Evolutionary conservation across 805 yeast genomes (phyloP), one percentile per base, ranked within the genome.

Genomic region (Kockiozyma suomiensis): DNA sequence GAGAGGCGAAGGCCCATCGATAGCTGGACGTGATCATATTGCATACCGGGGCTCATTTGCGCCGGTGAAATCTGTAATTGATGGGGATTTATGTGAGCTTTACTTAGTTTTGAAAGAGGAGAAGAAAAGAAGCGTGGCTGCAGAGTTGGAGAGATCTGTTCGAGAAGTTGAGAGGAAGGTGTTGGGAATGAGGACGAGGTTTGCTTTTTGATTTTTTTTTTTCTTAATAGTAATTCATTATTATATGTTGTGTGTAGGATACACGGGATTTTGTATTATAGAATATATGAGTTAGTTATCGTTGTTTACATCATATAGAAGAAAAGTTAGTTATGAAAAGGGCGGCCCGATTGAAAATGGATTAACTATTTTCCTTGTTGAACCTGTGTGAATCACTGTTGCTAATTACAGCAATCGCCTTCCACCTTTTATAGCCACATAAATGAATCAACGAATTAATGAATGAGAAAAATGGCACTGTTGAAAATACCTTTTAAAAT

Each of bases 51-150:
- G 97, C 54, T 87, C 86, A 69, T 90, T 90, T 71, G 84, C 83
- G n/a, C 97, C 97, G 0, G 82, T 80, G 1, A 86, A 85, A 64
- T 81, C 83, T 51, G 85, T 88, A 1, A 79, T 94, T 42, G 97
- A 94, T 74, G 99, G 99, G 8, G 98, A 94, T 70, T 76, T 89
- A 15, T 77, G 93, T 50, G 97, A 90, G 68, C 71, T 73, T 43
- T 88, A 77, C 68, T 73, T 69, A 50, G 68, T 35, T 19, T 64
- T 73, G 17, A 54, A 68, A 7, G 26, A 19, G 1, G 69, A 62
- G 2, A 56, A 40, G 49, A 65, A 70, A 58, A 65, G 65, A 21
- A 51, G 38, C 17, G 68, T 75, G 33, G 77, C 78, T 2, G 59
- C 58, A 12, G 69, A 64, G 25, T 59, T 76, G 28, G 77, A 73